A percentile compares a stretch with the other conserved stretches of the same genome.
Conservation (phyloP, 441 rosid species). For the Euphorbia celastroides region DNA sequence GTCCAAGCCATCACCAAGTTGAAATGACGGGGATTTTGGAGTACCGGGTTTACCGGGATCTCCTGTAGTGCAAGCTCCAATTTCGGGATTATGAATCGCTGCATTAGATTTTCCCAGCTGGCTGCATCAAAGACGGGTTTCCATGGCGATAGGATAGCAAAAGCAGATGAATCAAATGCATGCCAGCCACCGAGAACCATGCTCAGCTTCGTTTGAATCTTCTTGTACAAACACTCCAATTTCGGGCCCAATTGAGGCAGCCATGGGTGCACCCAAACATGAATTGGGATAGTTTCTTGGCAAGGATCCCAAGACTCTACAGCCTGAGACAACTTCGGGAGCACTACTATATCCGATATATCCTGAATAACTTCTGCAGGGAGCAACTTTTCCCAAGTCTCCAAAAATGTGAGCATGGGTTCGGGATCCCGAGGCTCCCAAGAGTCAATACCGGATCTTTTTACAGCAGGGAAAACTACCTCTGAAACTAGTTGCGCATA, state of each 20-base stretch:
- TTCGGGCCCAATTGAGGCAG: slow-evolving; percentile 68
- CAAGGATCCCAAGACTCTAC: slow-evolving; percentile 84
- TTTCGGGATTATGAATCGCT: slow-evolving; percentile 83
- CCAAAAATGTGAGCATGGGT: slow-evolving; percentile 82
- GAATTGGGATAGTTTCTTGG: slow-evolving; percentile 71
- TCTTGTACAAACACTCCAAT: slow-evolving; percentile 67
- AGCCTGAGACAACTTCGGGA: slow-evolving; percentile 68
- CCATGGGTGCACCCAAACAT: slow-evolving; percentile 97
- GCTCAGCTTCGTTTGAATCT: slow-evolving; percentile 70
- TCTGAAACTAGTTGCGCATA: slow-evolving; percentile 69
- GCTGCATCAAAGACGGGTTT: slow-evolving; percentile 75
- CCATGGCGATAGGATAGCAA: slow-evolving; percentile 88
- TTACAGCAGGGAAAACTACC: slow-evolving; percentile 73
- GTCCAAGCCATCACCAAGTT: slow-evolving; percentile 77
- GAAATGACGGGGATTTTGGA: slow-evolving; percentile 67
- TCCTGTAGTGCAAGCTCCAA: slow-evolving; percentile 76
- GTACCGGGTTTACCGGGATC: slow-evolving; percentile 73
- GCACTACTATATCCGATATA: slow-evolving; percentile 51
- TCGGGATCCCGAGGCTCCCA: slow-evolving; percentile 94
- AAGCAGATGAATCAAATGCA: slow-evolving; percentile 76
- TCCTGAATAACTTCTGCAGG: slow-evolving; percentile 58
- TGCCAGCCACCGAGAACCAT: slow-evolving; percentile 87
- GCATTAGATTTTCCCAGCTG: slow-evolving; percentile 90
- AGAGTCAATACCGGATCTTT: slow-evolving; percentile 73
- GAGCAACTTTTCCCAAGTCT: slow-evolving; percentile 65